Evolutionary conservation across 805 yeast genomes (phyloP), one percentile per base, ranked within the genome.

Genomic region (Barnettozyma pratensis): DNA sequence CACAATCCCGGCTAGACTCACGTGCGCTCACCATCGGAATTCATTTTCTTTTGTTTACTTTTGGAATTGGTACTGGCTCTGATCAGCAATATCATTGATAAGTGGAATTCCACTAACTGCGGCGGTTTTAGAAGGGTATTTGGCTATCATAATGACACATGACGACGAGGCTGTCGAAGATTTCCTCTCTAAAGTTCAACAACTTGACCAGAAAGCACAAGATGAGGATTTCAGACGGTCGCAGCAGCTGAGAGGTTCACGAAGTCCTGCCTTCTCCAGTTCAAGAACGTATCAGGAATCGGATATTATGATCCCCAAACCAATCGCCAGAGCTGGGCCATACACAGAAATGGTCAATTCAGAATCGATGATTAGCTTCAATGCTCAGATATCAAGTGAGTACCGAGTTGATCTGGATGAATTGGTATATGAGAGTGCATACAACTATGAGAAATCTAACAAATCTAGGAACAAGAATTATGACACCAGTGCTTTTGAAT

Each of bases 351-450:
- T 55, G 6, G 42, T 46, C n/a, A 39, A 50, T 14, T 54, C 59
- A 2, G 56, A 57, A 5, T 53, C 58, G 2, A 42, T 46, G 8
- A 40, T 41, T 11, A 42, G 53, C 37, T 53, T 54, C 46, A 56
- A 56, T 27, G 37, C 49, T 45, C 58, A 64, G 36, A 75, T 78
- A 19, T 72, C 83, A 4, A 56, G 57, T 28, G 70, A 71, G 7
- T 76, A 74, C 42, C 79, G 82, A 62, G 47, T 59, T 8, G 48
- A 55, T 31, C 63, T 73, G 47, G 68, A 66, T 52, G 67, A 70
- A 6, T 71, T 85, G 56, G 75, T 82, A 69, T 74, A 72, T 48
- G 91, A 85, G 64, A 64, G 71, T 44, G 76, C 83, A 4, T 86
- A 92, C 67, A 82, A 80, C 54, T 59, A 64, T 7, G 69, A 70